phyloP scores from a whole-genome alignment of 148 eudicot species.

The Vaccinium myrtillus region DNA sequence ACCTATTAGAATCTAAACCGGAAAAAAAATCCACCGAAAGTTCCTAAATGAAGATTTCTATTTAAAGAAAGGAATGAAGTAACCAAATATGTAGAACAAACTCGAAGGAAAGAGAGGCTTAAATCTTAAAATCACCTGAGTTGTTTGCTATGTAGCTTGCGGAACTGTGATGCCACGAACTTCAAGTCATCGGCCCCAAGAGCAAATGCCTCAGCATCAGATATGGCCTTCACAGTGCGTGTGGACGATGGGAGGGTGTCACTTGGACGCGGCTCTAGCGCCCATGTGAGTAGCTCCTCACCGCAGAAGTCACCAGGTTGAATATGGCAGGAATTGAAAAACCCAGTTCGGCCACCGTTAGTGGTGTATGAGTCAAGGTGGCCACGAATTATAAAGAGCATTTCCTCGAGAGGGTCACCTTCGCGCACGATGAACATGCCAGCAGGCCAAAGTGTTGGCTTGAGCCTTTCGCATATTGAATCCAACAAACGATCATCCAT shows the following conservation, averaged over 20 bases:
- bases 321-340: constrained; percentile 58
- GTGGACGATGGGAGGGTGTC: constrained; percentile 71
- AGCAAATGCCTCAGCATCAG: constrained; percentile 79
- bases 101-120: not conserved
- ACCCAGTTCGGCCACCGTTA: constrained; percentile 72
- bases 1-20: not conserved
- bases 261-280: constrained; percentile 49
- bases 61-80: not conserved
- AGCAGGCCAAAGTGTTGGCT: constrained; percentile 54
- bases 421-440: constrained; percentile 62
- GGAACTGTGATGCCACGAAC: constrained; percentile 66
- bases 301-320: constrained; percentile 80
- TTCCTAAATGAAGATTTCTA: not conserved
- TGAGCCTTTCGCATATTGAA: constrained; percentile 74
- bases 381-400: constrained; percentile 74
- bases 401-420: constrained; percentile 72
- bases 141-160: constrained; percentile 72
- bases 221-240: constrained; percentile 65
- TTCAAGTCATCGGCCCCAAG: constrained; percentile 63
- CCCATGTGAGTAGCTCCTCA: constrained; percentile 82
- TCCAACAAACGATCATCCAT: constrained; percentile 72
- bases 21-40: not conserved
- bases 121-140: constrained; percentile 21
- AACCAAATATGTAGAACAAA: not conserved
- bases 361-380: constrained; percentile 67